A percentile compares a stretch with the other conserved stretches of the same genome.
Evolutionary conservation across 2,329 filamentous ascomycete genomes (phyloP).

Genomic region (Ophiostoma sp.): DNA sequence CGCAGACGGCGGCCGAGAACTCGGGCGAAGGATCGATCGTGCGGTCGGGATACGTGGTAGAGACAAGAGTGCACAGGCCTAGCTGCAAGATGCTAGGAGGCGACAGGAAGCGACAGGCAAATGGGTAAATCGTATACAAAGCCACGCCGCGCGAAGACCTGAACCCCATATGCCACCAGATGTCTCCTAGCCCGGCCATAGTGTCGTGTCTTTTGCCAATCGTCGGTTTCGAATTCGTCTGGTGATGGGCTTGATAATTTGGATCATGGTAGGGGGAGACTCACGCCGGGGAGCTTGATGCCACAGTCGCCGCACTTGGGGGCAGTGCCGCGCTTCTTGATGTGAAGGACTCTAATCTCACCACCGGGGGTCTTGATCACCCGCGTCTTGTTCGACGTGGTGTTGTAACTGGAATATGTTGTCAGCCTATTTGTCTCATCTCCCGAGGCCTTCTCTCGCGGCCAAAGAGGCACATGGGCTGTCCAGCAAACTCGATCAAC

Average conservation of each 20-base stretch:
- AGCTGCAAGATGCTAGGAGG: too few species aligned
- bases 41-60: too few species aligned
- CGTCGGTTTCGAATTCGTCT: background rate
- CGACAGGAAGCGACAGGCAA: too few species aligned
- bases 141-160: too few species aligned
- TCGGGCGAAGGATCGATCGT: too few species aligned
- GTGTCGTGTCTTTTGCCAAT: background rate
- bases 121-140: too few species aligned
- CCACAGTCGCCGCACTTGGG: slow-evolving; percentile 99
- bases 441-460: background rate
- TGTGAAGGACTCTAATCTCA: slow-evolving; percentile 91
- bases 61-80: too few species aligned
- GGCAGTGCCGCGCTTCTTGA: slow-evolving; percentile 98
- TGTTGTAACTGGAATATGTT: slow-evolving; percentile 76
- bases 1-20: too few species aligned
- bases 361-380: slow-evolving; percentile 95
- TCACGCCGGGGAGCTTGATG: slow-evolving; percentile 94
- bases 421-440: slow-evolving; percentile 14
- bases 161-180: too few species aligned
- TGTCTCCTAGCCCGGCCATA: too few species aligned
- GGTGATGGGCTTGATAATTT: background rate
- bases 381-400: slow-evolving; percentile 92
- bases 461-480: background rate
- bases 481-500: background rate
- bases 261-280: slow-evolving; percentile 32